Evolutionary conservation across 2,329 filamentous ascomycete species (phyloP).

Genomic region (Cladosporium halotolerans): DNA sequence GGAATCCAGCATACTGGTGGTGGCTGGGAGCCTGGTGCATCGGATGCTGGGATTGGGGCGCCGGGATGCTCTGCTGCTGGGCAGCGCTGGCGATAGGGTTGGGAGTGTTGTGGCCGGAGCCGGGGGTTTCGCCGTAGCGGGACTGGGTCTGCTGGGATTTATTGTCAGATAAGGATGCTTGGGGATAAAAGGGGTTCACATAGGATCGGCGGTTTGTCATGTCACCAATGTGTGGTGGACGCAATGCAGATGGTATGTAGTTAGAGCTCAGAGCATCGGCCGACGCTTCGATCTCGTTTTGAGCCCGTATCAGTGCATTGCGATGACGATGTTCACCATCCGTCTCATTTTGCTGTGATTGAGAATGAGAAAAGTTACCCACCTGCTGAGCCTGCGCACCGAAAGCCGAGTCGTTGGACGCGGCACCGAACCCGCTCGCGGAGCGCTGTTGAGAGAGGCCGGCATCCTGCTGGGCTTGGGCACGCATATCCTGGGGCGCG

Average conservation of each 20-base stretch:
- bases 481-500: constrained; percentile 39
- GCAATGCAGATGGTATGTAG: not conserved
- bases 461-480: constrained; percentile 66
- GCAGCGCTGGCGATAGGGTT: constrained; percentile 63
- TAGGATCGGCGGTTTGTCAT: not conserved
- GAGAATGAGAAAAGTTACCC: constrained; percentile 23
- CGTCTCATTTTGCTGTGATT: not conserved
- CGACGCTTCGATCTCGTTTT: not conserved
- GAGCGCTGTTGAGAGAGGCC: constrained; percentile 66
- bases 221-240: not conserved
- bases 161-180: constrained; percentile 17
- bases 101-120: constrained; percentile 84
- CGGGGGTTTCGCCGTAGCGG: constrained; percentile 69
- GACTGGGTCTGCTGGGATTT: constrained; percentile 52
- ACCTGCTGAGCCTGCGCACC: constrained; percentile 54
- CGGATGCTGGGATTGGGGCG: constrained; percentile 36
- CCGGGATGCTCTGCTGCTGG: constrained; percentile 43
- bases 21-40: constrained; percentile 22
- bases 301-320: not conserved
- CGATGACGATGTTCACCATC: not conserved
- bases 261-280: not conserved
- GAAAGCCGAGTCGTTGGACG: constrained; percentile 54
- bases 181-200: not conserved
- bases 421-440: constrained; percentile 66
- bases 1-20: constrained; percentile 49